Evolutionary conservation across 441 rosid species (phyloP), one percentile per base, ranked within the genome.

Genomic region (Jatropha podagrica): DNA sequence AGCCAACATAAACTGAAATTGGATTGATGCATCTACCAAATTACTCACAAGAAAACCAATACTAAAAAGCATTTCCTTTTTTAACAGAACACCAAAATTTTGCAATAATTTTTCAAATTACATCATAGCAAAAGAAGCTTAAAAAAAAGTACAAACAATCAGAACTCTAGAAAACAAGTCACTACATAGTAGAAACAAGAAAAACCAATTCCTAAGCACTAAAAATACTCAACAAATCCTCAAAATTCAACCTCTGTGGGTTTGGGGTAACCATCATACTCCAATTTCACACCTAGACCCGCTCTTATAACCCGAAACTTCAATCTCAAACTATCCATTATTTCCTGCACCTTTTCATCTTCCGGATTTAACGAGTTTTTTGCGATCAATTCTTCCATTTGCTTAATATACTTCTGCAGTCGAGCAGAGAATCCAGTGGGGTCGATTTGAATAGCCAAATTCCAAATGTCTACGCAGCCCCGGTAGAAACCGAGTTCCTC

Each of bases 401-500:
- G 85, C 79, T 81, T 77, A 68, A 95, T 78, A 70, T 83, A 75
- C 87, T 85, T 88, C 56, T 85, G 90, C 72, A 89, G 76, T 76
- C 90, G 85, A 69, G 81, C 32, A 20, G 97, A 89, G 82, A 88
- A 88, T 37, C 77, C 83, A 40, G 66, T 69, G 1, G 92, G 89
- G 7, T 86, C 85, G 23, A 86, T 72, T 73, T 80, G 84, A 75
- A 90, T 82, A 2, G 76, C 88, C 6, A 95, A 86, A 76, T 77
- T 88, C 93, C 96, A 93, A 32, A 93, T 78, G 58, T 81, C 88
- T 63, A 87, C 85, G 78, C 97, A 95, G 52, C 97, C 97, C 51
- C 79, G 78, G 85, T 93, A 95, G 85, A 95, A 95, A 2, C 96
- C 98, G 15, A 93, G 80, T 48, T 91, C 92, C 84, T 95, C 95